Percentiles rank a stretch among this genome's conserved stretches.
phyloP scores from a whole-genome alignment of 225 moss, liverwort and hornwort genomes.

The Marchantia polymorpha region DNA sequence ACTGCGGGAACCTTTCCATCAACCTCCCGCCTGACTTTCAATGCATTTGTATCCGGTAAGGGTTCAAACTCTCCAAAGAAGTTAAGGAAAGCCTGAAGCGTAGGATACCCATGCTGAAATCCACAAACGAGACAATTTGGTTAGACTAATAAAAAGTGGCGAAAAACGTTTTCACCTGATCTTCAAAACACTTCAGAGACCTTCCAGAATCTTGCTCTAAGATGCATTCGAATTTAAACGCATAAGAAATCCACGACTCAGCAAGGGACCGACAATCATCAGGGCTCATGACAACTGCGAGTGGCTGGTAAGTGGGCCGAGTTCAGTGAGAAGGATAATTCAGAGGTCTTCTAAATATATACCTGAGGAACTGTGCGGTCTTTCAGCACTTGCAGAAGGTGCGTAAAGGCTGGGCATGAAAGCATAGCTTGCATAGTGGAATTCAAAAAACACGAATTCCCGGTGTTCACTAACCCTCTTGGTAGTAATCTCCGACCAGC shows the following conservation, averaged over 20 bases:
- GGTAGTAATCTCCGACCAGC: constrained; percentile 56
- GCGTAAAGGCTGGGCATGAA: constrained; percentile 84
- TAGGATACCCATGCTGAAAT: constrained; percentile 74
- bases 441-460: constrained; percentile 94
- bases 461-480: constrained; percentile 86
- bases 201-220: too few species aligned
- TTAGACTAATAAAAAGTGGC: too few species aligned
- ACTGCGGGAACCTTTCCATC: constrained; percentile 35
- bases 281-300: too few species aligned
- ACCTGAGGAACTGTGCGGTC: constrained; percentile 73
- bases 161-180: too few species aligned
- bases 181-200: too few species aligned
- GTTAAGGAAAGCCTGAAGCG: constrained; percentile 70
- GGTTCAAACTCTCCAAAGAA: constrained; percentile 69
- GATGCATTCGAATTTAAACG: too few species aligned
- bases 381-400: constrained; percentile 70
- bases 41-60: constrained; percentile 17
- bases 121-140: not conserved
- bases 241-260: too few species aligned
- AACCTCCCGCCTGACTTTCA: constrained; percentile 35
- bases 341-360: not conserved
- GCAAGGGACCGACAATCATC: too few species aligned
- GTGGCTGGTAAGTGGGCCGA: too few species aligned
- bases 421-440: constrained; percentile 90
- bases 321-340: too few species aligned